These are phyloP conservation scores for Staphylotrichum tortipilum DNA, from an alignment of 495 filamentous ascomycete genomes.

Conservation along the genomic window DNA sequence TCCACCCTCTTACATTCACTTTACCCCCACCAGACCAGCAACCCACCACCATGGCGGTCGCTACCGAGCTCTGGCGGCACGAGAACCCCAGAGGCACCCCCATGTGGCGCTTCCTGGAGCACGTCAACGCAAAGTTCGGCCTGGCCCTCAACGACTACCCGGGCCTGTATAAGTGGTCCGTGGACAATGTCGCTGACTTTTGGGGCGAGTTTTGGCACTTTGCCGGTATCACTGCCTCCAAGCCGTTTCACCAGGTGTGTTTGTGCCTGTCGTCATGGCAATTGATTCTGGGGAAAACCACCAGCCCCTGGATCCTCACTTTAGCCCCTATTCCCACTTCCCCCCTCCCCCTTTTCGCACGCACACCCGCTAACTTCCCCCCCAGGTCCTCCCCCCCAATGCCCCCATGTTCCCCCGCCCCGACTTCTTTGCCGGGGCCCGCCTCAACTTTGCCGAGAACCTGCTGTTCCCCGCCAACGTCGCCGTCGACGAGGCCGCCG, in stretches of 20 bases:
- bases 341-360: neutral
- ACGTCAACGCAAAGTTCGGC: conserved; percentile 58
- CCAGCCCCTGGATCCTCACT: no score
- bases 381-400: conserved; percentile 58
- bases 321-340: neutral
- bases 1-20: no score
- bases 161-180: conserved; percentile 74
- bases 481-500: conserved; percentile 42
- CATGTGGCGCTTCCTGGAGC: conserved; percentile 61
- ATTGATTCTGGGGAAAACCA: no score
- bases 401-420: conserved; percentile 77
- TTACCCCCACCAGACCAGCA: no score
- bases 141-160: conserved; percentile 56
- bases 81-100: conserved; percentile 55
- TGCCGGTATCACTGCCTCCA: conserved; percentile 62
- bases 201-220: conserved; percentile 86
- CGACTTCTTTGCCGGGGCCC: conserved; percentile 68
- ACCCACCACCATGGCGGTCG: conserved; percentile 25
- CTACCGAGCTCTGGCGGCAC: conserved; percentile 61
- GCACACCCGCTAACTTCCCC: conserved; percentile 1
- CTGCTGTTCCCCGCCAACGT: conserved; percentile 62
- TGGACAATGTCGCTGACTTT: conserved; percentile 62
- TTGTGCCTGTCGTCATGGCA: no score
- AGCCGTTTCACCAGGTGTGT: conserved; percentile 51
- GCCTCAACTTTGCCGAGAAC: conserved; percentile 88